Evolutionary conservation across 1,284 basidiomycete species (phyloP), one percentile per base, ranked within the genome.

Genomic region (Apiotrichum siamense): DNA sequence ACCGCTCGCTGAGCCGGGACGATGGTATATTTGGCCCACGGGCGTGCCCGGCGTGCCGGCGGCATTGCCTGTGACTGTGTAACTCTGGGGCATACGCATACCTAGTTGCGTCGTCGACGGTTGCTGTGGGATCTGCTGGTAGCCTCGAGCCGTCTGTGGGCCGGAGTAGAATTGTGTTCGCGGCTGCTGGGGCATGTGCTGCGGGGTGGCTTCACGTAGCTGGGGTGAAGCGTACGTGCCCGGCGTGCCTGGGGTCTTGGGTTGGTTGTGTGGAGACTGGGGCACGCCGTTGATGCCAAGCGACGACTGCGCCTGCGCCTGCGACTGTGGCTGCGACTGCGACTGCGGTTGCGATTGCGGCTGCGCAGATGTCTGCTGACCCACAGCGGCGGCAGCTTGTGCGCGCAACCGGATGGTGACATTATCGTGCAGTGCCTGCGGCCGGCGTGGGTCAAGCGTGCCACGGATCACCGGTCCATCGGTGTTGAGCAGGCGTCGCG

Each of bases 371-470:
- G n/a, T n/a, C 40, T 31, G 47, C 49, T 44, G 43, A 29, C 32
- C 36, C n/a, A 54, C 50, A 11, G 52, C 46, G 6, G 55, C 55
- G 6, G 37, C 45, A 1, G 57, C 48, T 25, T 53, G 54, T 1
- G 54, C 43, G 11, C 51, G 45, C 2, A 59, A 48, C 7, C 46
- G 48, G 26, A 55, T 46, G 15, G 57, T 59, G 24, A 48, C 50
- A 33, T 55, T 55, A 39, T 72, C 70, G 49, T 69, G 67, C 18
- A 72, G 47, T 18, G 70, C 70, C 24, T 59, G 59, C 5, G 64
- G 61, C 3, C 70, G 65, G 7, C 64, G 58, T 7, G 65, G 65
- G 52, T 72, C 69, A 7, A 70, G 60, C 11, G 63, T 70, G 11
- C 70, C 70, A 4, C 70, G 64, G 13, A 70, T 59, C 18, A 52